Evolutionary conservation across 176 grass and related monocot genomes (phyloP), one percentile per base, ranked within the genome.

Genomic region (Themeda triandra): DNA sequence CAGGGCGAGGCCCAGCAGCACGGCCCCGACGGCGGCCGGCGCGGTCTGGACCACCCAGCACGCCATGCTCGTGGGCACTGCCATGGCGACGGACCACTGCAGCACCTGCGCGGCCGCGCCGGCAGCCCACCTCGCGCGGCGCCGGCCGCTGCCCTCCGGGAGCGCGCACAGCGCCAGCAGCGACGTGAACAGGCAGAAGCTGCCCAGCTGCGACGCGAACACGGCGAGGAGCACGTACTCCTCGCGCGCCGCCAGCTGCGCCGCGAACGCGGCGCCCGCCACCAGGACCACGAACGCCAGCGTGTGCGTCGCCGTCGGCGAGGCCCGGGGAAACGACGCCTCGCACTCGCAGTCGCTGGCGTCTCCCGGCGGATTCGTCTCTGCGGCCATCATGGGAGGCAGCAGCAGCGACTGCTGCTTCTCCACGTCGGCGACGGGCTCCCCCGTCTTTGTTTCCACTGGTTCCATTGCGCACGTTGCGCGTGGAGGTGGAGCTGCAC

Each of bases 161-260:
- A 86, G 73, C 29, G 88, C 84, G 79, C 88, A 90, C 32, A 90
- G 88, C 79, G 84, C 84, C 45, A 86, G 56, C 58, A 79, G 56
- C n/a, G 84, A 90, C 67, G 84, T 78, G 80, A 86, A 86, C 12
- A 83, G 45, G 80, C 80, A 67, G 84, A 90, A 74, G 74, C 88
- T 67, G 79, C n/a, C 29, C 15, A 79, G 59, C 84, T 90, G 79
- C 46, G 84, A 86, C 74, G 74, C 80, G 45, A 82, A 86, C 23
- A 90, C 73, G 67, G 88, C 59, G 0, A 90, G 84, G 8, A 86
- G 88, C 64, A 79, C 66, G 88, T 90, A 79, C 88, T 86, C 84
- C 79, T 83, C 79, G 14, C 80, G 79, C 79, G 74, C 80, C 59
- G 40, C 80, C 12, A 90, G 83, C 73, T 90, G 88, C 79, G 79